Conservation (phyloP, 768 basidiomycete species). For the Phaffia australis region DNA sequence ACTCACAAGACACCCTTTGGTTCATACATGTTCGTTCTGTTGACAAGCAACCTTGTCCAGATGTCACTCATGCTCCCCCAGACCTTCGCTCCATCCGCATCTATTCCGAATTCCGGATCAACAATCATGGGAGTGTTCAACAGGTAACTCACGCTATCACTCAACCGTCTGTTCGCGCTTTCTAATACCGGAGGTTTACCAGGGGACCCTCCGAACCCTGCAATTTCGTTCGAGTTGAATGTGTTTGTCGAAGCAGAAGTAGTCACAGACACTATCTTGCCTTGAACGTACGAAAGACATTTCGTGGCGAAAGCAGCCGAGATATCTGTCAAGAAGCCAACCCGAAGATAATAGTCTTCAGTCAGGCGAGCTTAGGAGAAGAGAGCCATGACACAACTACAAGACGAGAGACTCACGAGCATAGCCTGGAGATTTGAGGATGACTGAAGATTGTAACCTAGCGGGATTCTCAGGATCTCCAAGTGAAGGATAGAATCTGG, state of each 20-base stretch:
- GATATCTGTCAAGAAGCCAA: conserved; percentile 28
- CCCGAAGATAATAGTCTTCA: too few relatives aligned
- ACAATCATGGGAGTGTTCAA: conserved; percentile 33
- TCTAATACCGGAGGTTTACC: conserved; percentile 43
- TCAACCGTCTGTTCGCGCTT: conserved; percentile 41
- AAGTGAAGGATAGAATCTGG: conserved; percentile 31
- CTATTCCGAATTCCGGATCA: conserved; percentile 22
- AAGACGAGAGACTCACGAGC: conserved; percentile 28
- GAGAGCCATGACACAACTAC: neutral
- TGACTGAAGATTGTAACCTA: conserved; percentile 24
- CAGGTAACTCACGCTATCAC: conserved; percentile 40
- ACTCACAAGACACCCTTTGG: conserved; percentile 40
- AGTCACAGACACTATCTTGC: conserved; percentile 43
- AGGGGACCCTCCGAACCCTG: conserved; percentile 37
- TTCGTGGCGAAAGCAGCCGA: conserved; percentile 42
- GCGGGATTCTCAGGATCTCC: conserved; percentile 1
- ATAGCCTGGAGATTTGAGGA: conserved; percentile 41
- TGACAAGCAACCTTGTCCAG: conserved; percentile 39
- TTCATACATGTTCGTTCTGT: conserved; percentile 41
- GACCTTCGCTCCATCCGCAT: conserved; percentile 32
- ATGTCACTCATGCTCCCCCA: conserved; percentile 40
- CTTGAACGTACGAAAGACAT: conserved; percentile 42
- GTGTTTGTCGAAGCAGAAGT: conserved; percentile 35
- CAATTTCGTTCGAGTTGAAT: conserved; percentile 41
- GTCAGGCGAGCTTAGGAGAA: neutral